These are phyloP conservation scores for Polygonum maritimum DNA, from an alignment of 148 eudicot genomes.

Conservation along the genomic window DNA sequence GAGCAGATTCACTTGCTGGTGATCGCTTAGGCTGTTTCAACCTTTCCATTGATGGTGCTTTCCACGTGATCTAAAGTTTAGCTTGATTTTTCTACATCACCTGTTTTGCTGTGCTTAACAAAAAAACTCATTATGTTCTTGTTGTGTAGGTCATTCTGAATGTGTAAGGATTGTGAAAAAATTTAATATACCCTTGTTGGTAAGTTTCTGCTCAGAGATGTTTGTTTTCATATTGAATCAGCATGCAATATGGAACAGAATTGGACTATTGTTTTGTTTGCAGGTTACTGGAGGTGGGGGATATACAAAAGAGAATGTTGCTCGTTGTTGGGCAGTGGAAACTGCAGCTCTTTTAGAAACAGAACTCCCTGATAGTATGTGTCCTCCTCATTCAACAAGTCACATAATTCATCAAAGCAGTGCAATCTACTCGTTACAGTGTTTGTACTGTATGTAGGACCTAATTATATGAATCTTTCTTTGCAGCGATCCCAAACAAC, in stretches of 20 bases:
- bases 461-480: slow-evolving; percentile 9
- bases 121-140: slow-evolving; percentile 1
- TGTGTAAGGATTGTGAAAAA: slow-evolving; percentile 96
- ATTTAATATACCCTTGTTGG: slow-evolving; percentile 85
- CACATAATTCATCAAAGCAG: background rate
- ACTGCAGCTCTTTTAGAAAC: slow-evolving; percentile 84
- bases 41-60: slow-evolving; percentile 96
- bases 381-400: background rate
- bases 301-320: slow-evolving; percentile 97
- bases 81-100: background rate
- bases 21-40: slow-evolving; percentile 98
- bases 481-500: slow-evolving; percentile 93
- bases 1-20: slow-evolving; percentile 99
- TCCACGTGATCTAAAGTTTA: background rate
- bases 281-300: slow-evolving; percentile 99
- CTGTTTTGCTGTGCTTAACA: slow-evolving; percentile 5
- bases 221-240: background rate
- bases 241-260: slow-evolving; percentile 6
- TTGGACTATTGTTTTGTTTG: slow-evolving; percentile 13
- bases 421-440: background rate
- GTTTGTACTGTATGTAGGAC: background rate
- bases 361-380: slow-evolving; percentile 79
- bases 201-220: slow-evolving; percentile 23
- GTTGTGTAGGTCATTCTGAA: slow-evolving; percentile 83
- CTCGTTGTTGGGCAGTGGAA: slow-evolving; percentile 98